These are phyloP conservation scores for Penicillium brasilianum DNA, from an alignment of 2,329 filamentous ascomycete species.

Conservation along the genomic window DNA sequence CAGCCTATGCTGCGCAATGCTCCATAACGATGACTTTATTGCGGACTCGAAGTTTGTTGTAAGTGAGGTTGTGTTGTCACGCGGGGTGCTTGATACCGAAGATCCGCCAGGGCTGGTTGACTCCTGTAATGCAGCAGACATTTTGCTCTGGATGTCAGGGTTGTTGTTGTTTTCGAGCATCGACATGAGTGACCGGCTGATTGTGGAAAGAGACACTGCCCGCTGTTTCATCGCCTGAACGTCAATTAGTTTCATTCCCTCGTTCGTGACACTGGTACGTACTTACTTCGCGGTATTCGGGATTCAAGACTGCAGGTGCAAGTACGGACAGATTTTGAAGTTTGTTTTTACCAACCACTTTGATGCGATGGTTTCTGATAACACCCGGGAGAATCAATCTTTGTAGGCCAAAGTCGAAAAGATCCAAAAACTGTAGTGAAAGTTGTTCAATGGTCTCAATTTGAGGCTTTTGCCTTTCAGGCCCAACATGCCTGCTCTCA, in stretches of 20 bases:
- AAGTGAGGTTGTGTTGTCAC: neutral
- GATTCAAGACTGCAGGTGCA: conserved; percentile 38
- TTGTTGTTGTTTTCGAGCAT: conserved; percentile 35
- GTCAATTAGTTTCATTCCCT: neutral
- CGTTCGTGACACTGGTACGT: neutral
- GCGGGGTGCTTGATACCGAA: neutral
- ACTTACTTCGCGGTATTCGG: conserved; percentile 39
- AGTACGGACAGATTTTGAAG: conserved; percentile 31
- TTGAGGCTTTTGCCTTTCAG: neutral
- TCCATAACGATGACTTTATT: conserved; percentile 41
- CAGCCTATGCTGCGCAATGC: conserved; percentile 36
- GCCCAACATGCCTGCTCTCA: no score
- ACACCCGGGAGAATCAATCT: conserved; percentile 23
- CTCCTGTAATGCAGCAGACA: conserved; percentile 14
- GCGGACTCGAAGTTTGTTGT: conserved; percentile 20
- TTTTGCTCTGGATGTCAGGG: conserved; percentile 20
- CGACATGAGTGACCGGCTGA: conserved; percentile 41
- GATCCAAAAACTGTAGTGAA: conserved; percentile 14
- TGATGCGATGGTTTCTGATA: conserved; percentile 10
- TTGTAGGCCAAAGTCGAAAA: conserved; percentile 37
- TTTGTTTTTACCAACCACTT: conserved; percentile 4
- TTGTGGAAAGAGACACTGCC: conserved; percentile 39
- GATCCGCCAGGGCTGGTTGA: neutral
- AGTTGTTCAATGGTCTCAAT: neutral
- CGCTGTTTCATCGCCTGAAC: conserved; percentile 44